Base-by-base conservation (phyloP, 2,329 filamentous ascomycete genomes). In the Scedosporium boydii region DNA sequence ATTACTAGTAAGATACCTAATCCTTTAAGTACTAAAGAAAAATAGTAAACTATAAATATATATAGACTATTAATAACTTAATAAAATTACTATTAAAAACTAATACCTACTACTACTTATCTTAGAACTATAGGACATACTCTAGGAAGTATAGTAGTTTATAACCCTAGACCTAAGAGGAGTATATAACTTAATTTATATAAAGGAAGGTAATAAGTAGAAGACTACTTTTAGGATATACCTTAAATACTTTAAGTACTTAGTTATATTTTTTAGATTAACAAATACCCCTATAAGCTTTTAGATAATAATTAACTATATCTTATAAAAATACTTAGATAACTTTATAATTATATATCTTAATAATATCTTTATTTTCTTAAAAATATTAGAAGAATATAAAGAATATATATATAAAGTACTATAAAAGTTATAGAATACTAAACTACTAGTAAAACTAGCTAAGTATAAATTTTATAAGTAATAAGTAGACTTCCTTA, bases 181-280 rank as follows among this genome's bases (percentile, higher is more conserved):
- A 34, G 23, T 64, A 57, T 46, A 55, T 60, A 62, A 62, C 57
- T 58, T 59, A 56, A 59, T 61, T 16, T 62, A 48, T 60, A 64
- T 60, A 41, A 63, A 29, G 4, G 4, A 56, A 61, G 62, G 10
- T 41, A 48, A 55, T 62, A 48, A 63, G 41, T 65, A 65, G 34
- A 64, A 66, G 14, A 63, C 48, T 41, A 21, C 27, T 7, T 64
- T 64, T 53, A 58, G 63, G 46, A 64, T 44, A 44, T 60, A 58
- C 64, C 64, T 60, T 46, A 64, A 34, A 23, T 59, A 65, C 38
- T 67, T 63, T 64, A 62, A 67, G 44, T 67, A 65, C 60, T 41
- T 62, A 41, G 59, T 64, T 38, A 65, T 65, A 64, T 48, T 62
- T 34, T 65, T 65, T 62, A 62, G 18, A 4, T 29, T 66, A 46